Base-by-base conservation (phyloP, 2,329 filamentous ascomycete genomes). In the Venturia effusa region DNA sequence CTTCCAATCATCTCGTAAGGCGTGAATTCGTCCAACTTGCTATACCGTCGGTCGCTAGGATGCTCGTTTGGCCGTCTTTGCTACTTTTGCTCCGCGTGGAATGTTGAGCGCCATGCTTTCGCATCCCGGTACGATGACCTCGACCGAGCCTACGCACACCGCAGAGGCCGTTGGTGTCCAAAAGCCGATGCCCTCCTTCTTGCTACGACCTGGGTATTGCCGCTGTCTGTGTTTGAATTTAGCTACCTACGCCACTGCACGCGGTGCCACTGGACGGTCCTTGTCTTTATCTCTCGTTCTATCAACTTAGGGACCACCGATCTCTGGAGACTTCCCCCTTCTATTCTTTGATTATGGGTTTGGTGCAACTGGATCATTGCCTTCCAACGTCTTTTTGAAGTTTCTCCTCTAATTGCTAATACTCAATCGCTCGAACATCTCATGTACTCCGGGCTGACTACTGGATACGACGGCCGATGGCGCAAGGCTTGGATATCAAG, bases 401-500 rank as follows among this genome's bases (percentile, higher is more conserved):
- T 30, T 39, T 15, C 40, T 43, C 40, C n/a, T 40, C 34, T 60
- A 60, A 60, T 60, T 41, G 2, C 27, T 60, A 60, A 60, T 60
- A 40, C 59, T 41, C n/a, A 6, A 57, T 1, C 48, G 7, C 51
- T n/a, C 51, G 19, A 34, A 34, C 19, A n/a, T 57, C 30, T n/a
- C 19, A 57, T 57, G 51, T 57, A 30, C 51, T 34, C n/a, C 8
- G 51, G 30, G n/a, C 30, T 57, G 27, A 13, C 51, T 57, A 11
- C 27, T 57, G 27, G 51, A 32, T 32, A 57, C 59, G 40, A 40
- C 22, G n/a, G 59, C 22, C 45, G n/a, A 72, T 71, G 69, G 68
- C 68, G 39, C 66, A 70, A 19, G 69, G 73, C 48, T 64, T 72
- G 41, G 72, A 72, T 22, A 70, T 74, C 57, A 66, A 60, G 34